A percentile compares a stretch with the other conserved stretches of the same genome.
phyloP scores from a whole-genome alignment of 495 filamentous ascomycete genomes.

The Thozetella sp. region DNA sequence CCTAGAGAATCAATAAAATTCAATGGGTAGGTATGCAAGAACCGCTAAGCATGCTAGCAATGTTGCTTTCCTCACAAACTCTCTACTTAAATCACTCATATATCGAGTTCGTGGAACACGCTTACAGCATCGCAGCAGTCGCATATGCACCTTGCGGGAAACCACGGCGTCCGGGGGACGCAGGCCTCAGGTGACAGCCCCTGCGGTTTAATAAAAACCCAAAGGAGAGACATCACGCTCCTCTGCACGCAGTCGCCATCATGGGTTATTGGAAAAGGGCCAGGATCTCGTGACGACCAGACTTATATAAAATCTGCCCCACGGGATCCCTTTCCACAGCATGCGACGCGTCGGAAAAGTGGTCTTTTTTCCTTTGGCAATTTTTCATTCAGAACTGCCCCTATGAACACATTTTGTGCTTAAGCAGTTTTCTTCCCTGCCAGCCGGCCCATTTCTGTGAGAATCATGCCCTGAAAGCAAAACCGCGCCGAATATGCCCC shows the following conservation, averaged over 20 bases:
- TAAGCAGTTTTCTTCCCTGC: constrained; percentile 45
- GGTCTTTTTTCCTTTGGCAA: background rate
- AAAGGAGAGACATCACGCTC: too few relatives aligned
- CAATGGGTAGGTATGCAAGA: too few relatives aligned
- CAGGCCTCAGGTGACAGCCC: too few relatives aligned
- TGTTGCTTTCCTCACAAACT: background rate
- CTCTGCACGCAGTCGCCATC: too few relatives aligned
- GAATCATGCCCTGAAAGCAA: constrained; percentile 50
- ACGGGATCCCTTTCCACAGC: background rate
- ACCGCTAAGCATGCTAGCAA: too few relatives aligned
- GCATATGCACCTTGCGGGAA: background rate
- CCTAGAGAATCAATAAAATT: background rate
- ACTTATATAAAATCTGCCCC: too few relatives aligned
- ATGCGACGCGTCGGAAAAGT: constrained; percentile 1
- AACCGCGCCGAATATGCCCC: constrained; percentile 55
- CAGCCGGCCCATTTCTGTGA: constrained; percentile 48
- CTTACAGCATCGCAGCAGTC: background rate
- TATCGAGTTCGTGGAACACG: background rate
- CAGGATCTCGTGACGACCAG: too few relatives aligned
- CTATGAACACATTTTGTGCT: constrained; percentile 42
- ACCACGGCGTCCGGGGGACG: too few relatives aligned
- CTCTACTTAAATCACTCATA: background rate
- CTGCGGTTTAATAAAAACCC: too few relatives aligned
- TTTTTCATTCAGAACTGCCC: constrained; percentile 47
- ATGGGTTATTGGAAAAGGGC: too few relatives aligned